Conservation (phyloP, 1,139 yeast species). For the Kodamaea fungicola region DNA sequence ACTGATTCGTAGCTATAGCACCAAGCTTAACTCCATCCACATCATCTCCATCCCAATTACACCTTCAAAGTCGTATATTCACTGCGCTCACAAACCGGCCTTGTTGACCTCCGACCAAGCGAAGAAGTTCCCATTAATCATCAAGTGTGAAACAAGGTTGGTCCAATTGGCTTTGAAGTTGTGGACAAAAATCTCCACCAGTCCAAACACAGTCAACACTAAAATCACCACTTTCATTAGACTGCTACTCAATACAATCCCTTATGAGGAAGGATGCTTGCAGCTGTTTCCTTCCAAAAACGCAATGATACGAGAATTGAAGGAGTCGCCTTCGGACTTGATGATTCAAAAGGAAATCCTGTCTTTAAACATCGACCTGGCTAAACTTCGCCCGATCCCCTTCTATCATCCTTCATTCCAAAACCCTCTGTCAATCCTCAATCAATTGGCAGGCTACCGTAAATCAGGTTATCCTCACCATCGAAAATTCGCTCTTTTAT, state of each 20-base stretch:
- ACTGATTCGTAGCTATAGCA: neutral
- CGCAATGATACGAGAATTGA: constrained; percentile 48
- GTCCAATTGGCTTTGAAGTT: constrained; percentile 36
- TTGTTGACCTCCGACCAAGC: constrained; percentile 25
- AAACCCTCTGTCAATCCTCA: constrained; percentile 26
- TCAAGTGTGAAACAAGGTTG: constrained; percentile 37
- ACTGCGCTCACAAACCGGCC: constrained; percentile 53
- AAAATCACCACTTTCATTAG: constrained; percentile 35
- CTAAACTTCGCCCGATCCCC: constrained; percentile 40
- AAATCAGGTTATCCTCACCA: constrained; percentile 28
- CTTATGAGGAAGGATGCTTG: constrained; percentile 51
- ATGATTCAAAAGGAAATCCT: constrained; percentile 31
- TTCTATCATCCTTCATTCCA: constrained; percentile 42
- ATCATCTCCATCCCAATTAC: constrained; percentile 62
- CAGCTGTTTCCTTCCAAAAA: constrained; percentile 49
- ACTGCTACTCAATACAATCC: constrained; percentile 39
- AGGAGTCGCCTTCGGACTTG: constrained; percentile 13
- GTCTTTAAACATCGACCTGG: constrained; percentile 24
- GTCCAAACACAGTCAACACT: constrained; percentile 36
- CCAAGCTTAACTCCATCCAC: constrained; percentile 31
- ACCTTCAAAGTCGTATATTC: constrained; percentile 49
- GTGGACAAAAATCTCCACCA: constrained; percentile 44
- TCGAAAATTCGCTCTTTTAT: constrained; percentile 33
- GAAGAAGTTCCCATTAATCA: constrained; percentile 29
- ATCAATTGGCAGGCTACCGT: constrained; percentile 29